Percentiles rank a stretch among this genome's conserved stretches.
Conservation (phyloP, 768 basidiomycete genomes). For the Boletus edulis region DNA sequence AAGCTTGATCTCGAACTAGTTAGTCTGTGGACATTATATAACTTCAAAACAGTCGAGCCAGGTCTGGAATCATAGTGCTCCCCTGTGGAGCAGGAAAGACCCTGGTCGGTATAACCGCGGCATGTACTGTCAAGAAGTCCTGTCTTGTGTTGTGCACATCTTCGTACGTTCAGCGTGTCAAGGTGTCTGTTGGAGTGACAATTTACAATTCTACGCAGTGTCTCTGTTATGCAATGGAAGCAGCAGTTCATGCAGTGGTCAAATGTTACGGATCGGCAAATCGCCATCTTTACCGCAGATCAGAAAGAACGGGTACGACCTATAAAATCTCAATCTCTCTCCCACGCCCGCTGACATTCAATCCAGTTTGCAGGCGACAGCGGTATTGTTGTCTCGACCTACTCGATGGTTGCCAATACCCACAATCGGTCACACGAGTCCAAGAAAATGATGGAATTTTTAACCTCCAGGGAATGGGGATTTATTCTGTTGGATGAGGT, state of each 20-base stretch:
- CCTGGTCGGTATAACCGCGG: slow-evolving; percentile 98
- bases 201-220: slow-evolving; percentile 40
- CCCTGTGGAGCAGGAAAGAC: slow-evolving; percentile 99
- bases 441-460: slow-evolving; percentile 99
- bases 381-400: slow-evolving; percentile 97
- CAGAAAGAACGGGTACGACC: slow-evolving; percentile 88
- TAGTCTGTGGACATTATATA: background rate
- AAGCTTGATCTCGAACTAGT: slow-evolving; percentile 18
- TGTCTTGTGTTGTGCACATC: slow-evolving; percentile 97
- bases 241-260: slow-evolving; percentile 99
- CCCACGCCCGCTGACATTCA: slow-evolving; percentile 4
- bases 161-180: slow-evolving; percentile 58
- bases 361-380: slow-evolving; percentile 91
- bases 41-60: slow-evolving; percentile 67
- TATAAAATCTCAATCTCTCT: background rate
- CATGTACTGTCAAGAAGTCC: slow-evolving; percentile 99
- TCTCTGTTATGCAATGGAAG: slow-evolving; percentile 98
- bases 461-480: slow-evolving; percentile 98
- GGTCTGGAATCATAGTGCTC: slow-evolving; percentile 96
- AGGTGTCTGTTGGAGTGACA: background rate
- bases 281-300: slow-evolving; percentile 96
- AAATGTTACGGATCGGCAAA: slow-evolving; percentile 94
- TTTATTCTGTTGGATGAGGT: slow-evolving; percentile 98
- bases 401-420: slow-evolving; percentile 99
- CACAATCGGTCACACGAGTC: slow-evolving; percentile 98